Percentiles rank a stretch among this genome's conserved stretches.
phyloP scores from a whole-genome alignment of 1,284 basidiomycete species.

The Pseudozyma thailandica region DNA sequence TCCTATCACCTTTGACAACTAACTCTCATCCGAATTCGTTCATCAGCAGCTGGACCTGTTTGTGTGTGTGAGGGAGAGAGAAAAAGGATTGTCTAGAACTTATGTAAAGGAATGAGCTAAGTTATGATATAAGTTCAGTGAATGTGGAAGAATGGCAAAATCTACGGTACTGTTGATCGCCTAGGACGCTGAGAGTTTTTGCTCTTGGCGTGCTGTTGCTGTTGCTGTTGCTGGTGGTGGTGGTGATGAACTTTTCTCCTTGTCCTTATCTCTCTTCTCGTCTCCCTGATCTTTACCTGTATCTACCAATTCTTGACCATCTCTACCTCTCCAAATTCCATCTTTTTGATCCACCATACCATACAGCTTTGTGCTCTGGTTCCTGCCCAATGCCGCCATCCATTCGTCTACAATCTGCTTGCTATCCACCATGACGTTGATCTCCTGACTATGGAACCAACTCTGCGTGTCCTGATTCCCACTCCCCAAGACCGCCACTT shows the following conservation, averaged over 20 bases:
- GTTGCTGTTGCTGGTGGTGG: background rate
- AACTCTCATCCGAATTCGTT: background rate
- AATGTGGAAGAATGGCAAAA: no score
- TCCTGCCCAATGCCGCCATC: conserved; percentile 75
- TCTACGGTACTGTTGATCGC: no score
- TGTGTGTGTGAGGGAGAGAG: background rate
- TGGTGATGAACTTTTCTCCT: background rate
- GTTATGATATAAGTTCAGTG: background rate
- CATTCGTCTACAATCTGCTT: conserved; percentile 75
- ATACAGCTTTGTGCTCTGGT: conserved; percentile 79
- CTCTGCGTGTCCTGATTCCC: conserved; percentile 76
- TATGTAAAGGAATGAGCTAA: background rate
- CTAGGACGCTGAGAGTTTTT: no score
- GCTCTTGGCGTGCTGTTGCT: no score
- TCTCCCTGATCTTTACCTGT: conserved; percentile 45
- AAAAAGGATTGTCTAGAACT: background rate
- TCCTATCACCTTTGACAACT: background rate
- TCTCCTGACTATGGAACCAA: conserved; percentile 83
- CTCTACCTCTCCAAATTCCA: conserved; percentile 77
- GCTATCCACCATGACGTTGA: conserved; percentile 80
- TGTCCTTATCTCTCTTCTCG: conserved; percentile 11
- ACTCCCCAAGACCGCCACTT: conserved; percentile 77
- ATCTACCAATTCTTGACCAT: conserved; percentile 53
- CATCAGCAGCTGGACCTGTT: background rate
- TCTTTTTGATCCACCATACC: conserved; percentile 75